These are phyloP conservation scores for Suhomyces prunicola DNA, from an alignment of 805 yeast species.

Conservation along the genomic window DNA sequence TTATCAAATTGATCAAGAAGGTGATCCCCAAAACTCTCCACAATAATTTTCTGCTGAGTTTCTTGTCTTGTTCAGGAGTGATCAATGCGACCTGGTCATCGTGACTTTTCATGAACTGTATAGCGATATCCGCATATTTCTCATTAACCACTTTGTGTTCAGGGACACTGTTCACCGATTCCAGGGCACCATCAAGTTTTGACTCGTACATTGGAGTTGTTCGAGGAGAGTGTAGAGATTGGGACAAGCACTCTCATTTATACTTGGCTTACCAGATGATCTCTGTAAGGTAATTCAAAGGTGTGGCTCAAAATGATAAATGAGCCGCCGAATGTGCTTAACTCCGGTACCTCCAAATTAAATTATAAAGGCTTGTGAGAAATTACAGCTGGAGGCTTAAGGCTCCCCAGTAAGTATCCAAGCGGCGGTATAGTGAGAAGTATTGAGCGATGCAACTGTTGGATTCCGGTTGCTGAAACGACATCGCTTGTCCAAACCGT, in stretches of 20 bases:
- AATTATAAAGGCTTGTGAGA: background rate
- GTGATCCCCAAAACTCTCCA: constrained; percentile 32
- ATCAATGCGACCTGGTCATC: constrained; percentile 34
- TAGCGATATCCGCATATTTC: constrained; percentile 37
- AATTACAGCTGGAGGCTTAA: background rate
- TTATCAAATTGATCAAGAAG: constrained; percentile 33
- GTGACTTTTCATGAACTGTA: constrained; percentile 32
- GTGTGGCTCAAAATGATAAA: background rate
- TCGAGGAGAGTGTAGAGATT: background rate
- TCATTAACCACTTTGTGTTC: background rate
- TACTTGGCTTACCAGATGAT: background rate
- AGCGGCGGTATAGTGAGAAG: background rate
- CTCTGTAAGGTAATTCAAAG: background rate
- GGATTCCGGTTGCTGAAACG: background rate
- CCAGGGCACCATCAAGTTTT: background rate
- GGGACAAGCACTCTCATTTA: background rate
- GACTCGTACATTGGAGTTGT: background rate
- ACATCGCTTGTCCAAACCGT: background rate
- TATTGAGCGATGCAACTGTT: background rate
- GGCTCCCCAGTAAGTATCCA: background rate
- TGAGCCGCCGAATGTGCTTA: background rate
- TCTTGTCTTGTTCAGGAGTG: constrained; percentile 42
- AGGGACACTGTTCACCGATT: background rate
- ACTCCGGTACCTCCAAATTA: background rate
- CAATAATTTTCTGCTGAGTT: constrained; percentile 35